Percentiles rank a stretch among this genome's conserved stretches.
Conservation (phyloP, 1,139 yeast genomes). For the Scheffersomyces parashehatae region DNA sequence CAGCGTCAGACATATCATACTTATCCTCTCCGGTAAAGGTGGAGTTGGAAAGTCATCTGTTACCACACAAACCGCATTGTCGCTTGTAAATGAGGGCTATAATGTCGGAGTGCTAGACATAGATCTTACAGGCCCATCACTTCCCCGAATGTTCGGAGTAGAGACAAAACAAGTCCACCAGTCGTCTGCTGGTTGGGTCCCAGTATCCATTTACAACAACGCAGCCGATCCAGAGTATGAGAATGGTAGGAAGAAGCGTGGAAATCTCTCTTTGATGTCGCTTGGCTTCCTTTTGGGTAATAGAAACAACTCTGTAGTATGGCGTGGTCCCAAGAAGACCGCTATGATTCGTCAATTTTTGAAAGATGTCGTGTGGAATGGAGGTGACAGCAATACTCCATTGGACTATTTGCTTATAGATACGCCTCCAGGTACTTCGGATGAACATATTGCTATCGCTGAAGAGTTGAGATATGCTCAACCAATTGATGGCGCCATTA, state of each 20-base stretch:
- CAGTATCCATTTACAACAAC: slow-evolving; percentile 53
- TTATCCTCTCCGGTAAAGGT: slow-evolving; percentile 50
- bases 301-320: slow-evolving; percentile 88
- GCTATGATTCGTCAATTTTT: slow-evolving; percentile 96
- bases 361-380: slow-evolving; percentile 81
- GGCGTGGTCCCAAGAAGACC: slow-evolving; percentile 98
- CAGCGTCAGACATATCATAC: slow-evolving; percentile 65
- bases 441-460: slow-evolving; percentile 96
- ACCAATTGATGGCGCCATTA: slow-evolving; percentile 49
- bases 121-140: slow-evolving; percentile 94
- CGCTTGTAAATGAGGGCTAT: slow-evolving; percentile 67
- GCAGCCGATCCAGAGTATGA: slow-evolving; percentile 21
- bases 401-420: slow-evolving; percentile 86
- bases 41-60: slow-evolving; percentile 94
- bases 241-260: slow-evolving; percentile 29
- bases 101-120: slow-evolving; percentile 93
- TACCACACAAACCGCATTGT: slow-evolving; percentile 86
- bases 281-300: slow-evolving; percentile 85
- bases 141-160: slow-evolving; percentile 94
- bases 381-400: slow-evolving; percentile 50
- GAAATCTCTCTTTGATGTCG: slow-evolving; percentile 68
- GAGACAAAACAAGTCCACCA: slow-evolving; percentile 81
- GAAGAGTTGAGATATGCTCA: slow-evolving; percentile 71
- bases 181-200: slow-evolving; percentile 86
- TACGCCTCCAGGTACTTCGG: slow-evolving; percentile 98